Conservation (phyloP, 2,329 filamentous ascomycete genomes). For the Xylaria multiplex region DNA sequence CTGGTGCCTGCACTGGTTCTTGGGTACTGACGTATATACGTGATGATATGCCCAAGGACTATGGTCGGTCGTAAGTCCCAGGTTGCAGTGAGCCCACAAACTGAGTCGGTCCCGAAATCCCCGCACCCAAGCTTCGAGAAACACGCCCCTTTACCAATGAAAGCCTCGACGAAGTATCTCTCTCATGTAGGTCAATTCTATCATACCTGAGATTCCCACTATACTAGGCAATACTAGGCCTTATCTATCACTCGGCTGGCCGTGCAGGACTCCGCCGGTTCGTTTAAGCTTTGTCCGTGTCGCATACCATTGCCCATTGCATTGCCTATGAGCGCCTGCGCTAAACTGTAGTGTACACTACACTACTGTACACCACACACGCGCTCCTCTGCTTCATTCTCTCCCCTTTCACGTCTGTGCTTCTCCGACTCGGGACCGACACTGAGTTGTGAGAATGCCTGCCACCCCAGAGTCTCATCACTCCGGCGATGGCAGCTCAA, state of each 20-base stretch:
- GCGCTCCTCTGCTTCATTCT: constrained; percentile 16
- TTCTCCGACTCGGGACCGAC: constrained; percentile 37
- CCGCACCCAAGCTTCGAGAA: constrained; percentile 37
- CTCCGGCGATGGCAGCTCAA: constrained; percentile 44
- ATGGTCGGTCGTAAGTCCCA: neutral
- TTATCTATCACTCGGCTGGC: constrained; percentile 15
- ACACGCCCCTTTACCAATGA: constrained; percentile 26
- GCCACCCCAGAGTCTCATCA: constrained; percentile 48
- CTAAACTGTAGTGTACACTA: constrained; percentile 19
- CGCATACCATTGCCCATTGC: constrained; percentile 28
- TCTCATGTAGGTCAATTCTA: constrained; percentile 31
- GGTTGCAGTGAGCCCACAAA: constrained; percentile 4
- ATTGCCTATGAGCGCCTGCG: constrained; percentile 20
- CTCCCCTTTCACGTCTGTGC: constrained; percentile 21
- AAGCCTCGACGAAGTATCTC: constrained; percentile 1
- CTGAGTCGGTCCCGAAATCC: constrained; percentile 46
- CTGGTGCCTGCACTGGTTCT: neutral
- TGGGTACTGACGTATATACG: no score
- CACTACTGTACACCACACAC: neutral
- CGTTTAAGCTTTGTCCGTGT: constrained; percentile 41
- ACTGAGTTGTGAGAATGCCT: constrained; percentile 43
- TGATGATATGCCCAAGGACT: no score
- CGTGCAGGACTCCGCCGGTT: constrained; percentile 29
- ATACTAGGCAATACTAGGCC: constrained; percentile 1
- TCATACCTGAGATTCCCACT: constrained; percentile 20